These are phyloP conservation scores for Alternaria gaisen DNA, from an alignment of 2,329 filamentous ascomycete species.

Conservation along the genomic window DNA sequence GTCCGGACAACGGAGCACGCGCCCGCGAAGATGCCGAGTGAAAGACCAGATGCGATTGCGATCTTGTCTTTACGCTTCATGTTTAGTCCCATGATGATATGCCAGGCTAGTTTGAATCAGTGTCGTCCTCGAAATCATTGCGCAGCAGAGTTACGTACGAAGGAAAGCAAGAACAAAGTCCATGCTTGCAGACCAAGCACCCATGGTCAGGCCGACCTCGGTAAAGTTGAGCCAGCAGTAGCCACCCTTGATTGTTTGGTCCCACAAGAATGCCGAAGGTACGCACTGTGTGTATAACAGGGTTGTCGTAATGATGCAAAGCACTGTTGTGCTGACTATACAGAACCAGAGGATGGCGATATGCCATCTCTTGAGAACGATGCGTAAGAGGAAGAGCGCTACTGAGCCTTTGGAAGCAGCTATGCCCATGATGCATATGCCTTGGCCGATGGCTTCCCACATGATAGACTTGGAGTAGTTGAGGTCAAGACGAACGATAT, in stretches of 20 bases:
- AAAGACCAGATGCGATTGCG: constrained; percentile 42
- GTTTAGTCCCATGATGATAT: constrained; percentile 44
- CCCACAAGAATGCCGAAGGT: constrained; percentile 39
- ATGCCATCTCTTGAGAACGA: constrained; percentile 42
- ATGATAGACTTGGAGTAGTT: constrained; percentile 44
- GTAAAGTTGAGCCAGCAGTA: constrained; percentile 43
- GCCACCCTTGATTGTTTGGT: constrained; percentile 34
- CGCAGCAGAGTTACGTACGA: constrained; percentile 16
- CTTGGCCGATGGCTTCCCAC: constrained; percentile 44
- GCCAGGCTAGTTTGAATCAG: constrained; percentile 32
- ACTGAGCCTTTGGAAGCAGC: constrained; percentile 43
- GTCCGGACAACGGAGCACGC: constrained; percentile 45
- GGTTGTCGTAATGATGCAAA: constrained; percentile 39
- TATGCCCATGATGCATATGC: constrained; percentile 44
- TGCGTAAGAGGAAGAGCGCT: constrained; percentile 43
- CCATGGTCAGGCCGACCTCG: constrained; percentile 39
- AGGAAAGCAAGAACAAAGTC: constrained; percentile 49
- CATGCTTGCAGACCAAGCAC: constrained; percentile 45
- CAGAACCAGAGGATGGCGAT: constrained; percentile 43
- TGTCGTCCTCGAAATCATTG: background rate
- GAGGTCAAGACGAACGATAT: constrained; percentile 23
- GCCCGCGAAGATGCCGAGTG: constrained; percentile 44
- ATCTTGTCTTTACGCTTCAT: constrained; percentile 49
- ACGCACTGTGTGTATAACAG: constrained; percentile 41
- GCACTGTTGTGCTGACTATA: constrained; percentile 35